These are phyloP conservation scores for Aureobasidium pullulans DNA, from an alignment of 2,329 filamentous ascomycete genomes.

Conservation along the genomic window DNA sequence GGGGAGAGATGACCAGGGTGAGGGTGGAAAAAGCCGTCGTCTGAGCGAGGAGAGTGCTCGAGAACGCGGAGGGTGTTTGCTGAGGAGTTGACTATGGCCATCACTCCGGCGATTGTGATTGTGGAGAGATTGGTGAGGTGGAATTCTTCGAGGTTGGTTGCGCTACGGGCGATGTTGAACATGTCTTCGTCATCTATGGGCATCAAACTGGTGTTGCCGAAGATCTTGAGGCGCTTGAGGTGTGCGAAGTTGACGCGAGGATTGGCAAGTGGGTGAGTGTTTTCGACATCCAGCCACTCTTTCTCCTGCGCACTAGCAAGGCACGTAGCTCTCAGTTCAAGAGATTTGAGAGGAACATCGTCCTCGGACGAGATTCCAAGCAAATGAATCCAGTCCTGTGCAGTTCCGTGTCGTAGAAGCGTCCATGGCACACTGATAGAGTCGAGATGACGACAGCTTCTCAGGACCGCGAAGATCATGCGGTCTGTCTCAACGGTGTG, in stretches of 20 bases:
- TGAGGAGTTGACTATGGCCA: constrained; percentile 45
- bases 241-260: constrained; percentile 40
- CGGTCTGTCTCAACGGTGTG: constrained; percentile 44
- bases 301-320: constrained; percentile 39
- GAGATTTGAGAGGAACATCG: constrained; percentile 39
- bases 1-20: constrained; percentile 35
- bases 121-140: constrained; percentile 48
- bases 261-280: constrained; percentile 35
- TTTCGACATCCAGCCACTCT: constrained; percentile 35
- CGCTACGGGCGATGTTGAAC: constrained; percentile 43
- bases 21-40: constrained; percentile 46
- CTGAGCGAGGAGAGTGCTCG: constrained; percentile 46
- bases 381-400: constrained; percentile 41
- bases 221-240: constrained; percentile 46
- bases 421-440: constrained; percentile 48
- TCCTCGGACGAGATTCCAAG: constrained; percentile 33
- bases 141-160: constrained; percentile 44
- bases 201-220: constrained; percentile 47
- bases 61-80: constrained; percentile 41
- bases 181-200: constrained; percentile 45
- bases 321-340: constrained; percentile 46
- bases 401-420: constrained; percentile 41
- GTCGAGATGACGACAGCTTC: constrained; percentile 40
- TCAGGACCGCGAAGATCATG: constrained; percentile 42
- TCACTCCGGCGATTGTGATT: constrained; percentile 45